Conservation (phyloP, 371 early-diverging fungal genomes). For the Mucor circinelloides region DNA sequence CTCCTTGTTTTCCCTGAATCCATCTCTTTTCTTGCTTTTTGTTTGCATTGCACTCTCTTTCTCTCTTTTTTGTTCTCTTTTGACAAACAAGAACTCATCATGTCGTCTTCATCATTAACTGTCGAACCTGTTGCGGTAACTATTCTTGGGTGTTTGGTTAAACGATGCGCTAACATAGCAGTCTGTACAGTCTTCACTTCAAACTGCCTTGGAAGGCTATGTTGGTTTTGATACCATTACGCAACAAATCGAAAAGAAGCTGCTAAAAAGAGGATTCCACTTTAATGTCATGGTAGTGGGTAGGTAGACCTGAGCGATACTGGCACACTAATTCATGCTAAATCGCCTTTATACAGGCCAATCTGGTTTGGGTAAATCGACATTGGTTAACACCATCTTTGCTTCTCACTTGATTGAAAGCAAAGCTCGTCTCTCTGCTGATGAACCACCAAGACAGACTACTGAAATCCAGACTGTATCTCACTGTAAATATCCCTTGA, state of each 20-base stretch:
- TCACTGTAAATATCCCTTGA: constrained; percentile 58
- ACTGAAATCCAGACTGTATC: constrained; percentile 85
- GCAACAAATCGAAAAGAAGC: constrained; percentile 89
- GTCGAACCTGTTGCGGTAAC: constrained; percentile 17
- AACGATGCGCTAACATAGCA: neutral
- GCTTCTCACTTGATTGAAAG: constrained; percentile 84
- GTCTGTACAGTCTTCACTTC: constrained; percentile 48
- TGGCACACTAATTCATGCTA: neutral
- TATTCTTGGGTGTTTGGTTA: neutral
- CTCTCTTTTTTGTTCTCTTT: neutral
- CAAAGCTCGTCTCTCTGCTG: constrained; percentile 75
- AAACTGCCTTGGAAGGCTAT: constrained; percentile 61
- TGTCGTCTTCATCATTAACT: constrained; percentile 16
- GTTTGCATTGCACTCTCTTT: neutral
- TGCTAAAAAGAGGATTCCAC: constrained; percentile 92
- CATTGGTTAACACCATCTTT: constrained; percentile 96
- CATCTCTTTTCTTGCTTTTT: neutral
- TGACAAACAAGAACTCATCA: neutral
- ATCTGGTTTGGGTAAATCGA: constrained; percentile 98
- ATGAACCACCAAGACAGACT: constrained; percentile 80
- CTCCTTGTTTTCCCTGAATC: neutral
- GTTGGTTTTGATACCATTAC: constrained; percentile 97
- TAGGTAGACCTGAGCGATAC: constrained; percentile 23
- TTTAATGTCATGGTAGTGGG: constrained; percentile 96
- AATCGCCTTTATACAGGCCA: constrained; percentile 63